Evolutionary conservation across 176 grass and related monocot genomes (phyloP).

Genomic region (Rhynchospora pubera): DNA sequence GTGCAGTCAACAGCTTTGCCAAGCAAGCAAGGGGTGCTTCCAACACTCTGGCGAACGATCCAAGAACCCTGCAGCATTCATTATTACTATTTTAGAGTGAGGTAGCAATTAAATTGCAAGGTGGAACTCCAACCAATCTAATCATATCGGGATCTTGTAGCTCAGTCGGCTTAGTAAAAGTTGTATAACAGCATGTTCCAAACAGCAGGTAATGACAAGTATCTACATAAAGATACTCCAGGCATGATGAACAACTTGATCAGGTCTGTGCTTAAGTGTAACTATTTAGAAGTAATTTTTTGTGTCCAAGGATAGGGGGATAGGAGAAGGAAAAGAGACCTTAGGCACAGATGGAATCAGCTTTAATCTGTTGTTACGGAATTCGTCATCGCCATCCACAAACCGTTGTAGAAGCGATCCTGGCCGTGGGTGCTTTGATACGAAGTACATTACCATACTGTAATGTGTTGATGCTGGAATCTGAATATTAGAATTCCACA

Average conservation of each 20-base stretch:
- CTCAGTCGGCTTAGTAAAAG: neutral
- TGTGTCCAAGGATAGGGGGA: neutral
- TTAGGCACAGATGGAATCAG: slow-evolving; percentile 97
- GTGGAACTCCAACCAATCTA: slow-evolving; percentile 1
- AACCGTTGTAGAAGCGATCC: slow-evolving; percentile 87
- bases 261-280: no score
- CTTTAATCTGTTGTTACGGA: slow-evolving; percentile 89
- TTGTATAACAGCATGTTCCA: neutral
- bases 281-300: neutral
- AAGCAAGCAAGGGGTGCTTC: slow-evolving; percentile 79
- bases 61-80: slow-evolving; percentile 63
- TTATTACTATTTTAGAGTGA: slow-evolving; percentile 24
- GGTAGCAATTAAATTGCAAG: neutral
- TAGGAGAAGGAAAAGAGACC: slow-evolving; percentile 29
- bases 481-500: slow-evolving; percentile 26
- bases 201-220: neutral
- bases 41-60: slow-evolving; percentile 94
- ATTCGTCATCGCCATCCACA: slow-evolving; percentile 84
- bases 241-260: neutral
- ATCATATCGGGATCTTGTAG: neutral
- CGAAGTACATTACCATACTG: slow-evolving; percentile 90
- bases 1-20: slow-evolving; percentile 93
- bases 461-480: slow-evolving; percentile 83
- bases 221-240: neutral
- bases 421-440: slow-evolving; percentile 52